A percentile compares a stretch with the other conserved stretches of the same genome.
phyloP scores from a whole-genome alignment of 192 early-diverging fungal species.

The Jimgerdemannia flammicorona region DNA sequence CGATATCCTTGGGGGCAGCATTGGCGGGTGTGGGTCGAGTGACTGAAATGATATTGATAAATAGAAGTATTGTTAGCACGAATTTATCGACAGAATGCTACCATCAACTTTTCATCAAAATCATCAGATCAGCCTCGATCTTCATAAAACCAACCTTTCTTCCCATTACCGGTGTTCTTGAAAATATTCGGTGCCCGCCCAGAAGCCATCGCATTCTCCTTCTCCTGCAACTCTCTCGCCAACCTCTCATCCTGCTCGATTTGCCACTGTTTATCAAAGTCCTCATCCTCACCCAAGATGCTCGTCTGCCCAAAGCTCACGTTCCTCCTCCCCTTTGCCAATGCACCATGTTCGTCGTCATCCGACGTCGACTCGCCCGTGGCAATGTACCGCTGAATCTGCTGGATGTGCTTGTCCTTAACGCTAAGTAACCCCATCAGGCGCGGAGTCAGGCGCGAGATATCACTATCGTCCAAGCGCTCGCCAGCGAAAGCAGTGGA shows the following conservation, averaged over 20 bases:
- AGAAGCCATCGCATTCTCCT: slow-evolving; percentile 41
- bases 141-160: slow-evolving; percentile 4
- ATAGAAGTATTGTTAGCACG: not conserved
- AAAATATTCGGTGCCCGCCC: too few species aligned
- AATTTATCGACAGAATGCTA: slow-evolving; percentile 18
- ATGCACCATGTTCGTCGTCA: slow-evolving; percentile 22
- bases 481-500: slow-evolving; percentile 83
- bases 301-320: slow-evolving; percentile 26
- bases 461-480: slow-evolving; percentile 75
- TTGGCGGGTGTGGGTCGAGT: slow-evolving; percentile 42
- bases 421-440: slow-evolving; percentile 76
- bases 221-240: slow-evolving; percentile 79
- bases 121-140: slow-evolving; percentile 6
- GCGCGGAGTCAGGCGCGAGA: slow-evolving; percentile 73
- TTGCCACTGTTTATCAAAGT: slow-evolving; percentile 42
- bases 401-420: slow-evolving; percentile 79
- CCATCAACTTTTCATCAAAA: not conserved
- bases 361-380: slow-evolving; percentile 45
- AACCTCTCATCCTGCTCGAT: slow-evolving; percentile 76
- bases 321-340: slow-evolving; percentile 33
- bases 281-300: slow-evolving; percentile 23
- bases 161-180: slow-evolving; percentile 3
- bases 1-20: slow-evolving; percentile 43
- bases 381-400: slow-evolving; percentile 63
- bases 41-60: too few species aligned